Evolutionary conservation across 2,329 filamentous ascomycete species (phyloP), one percentile per base, ranked within the genome.

Genomic region (Didymella exigua): DNA sequence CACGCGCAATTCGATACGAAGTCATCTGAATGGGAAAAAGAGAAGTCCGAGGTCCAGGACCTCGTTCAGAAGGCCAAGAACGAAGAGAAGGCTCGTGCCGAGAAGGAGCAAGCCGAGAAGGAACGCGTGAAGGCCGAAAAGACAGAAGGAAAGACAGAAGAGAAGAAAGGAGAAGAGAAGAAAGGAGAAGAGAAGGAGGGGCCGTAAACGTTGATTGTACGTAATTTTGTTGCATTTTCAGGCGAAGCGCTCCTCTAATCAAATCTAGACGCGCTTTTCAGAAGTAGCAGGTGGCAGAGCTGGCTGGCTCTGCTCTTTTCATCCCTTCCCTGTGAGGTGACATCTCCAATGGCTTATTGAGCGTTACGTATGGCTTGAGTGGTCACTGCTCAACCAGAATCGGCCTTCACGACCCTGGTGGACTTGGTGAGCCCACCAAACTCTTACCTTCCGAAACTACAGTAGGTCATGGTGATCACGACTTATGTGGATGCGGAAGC

Each of bases 1-100:
- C 89, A 93, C 67, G 86, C 91, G 49, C 82, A 89, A 42, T 97
- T 96, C 71, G 85, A 89, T 45, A 89, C 93, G 60, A 80, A 89
- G 24, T 88, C 85, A 59, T 81, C 81, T 37, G 89, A 97, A 72
- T 96, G 93, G 91, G 90, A 96, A 71, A 89, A 93, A 75, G 93
- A 97, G 73, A 96, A 95, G 78, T 83, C 86, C 5, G 86, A 88
- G 33, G 88, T 97, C 66, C 84, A 89, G 62, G 84, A 90, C 58
- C 79, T 90, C 48, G 84, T 84, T 7, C 79, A 85, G 58, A 79
- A 84, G 57, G 85, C 86, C 11, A 72, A 74, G 59, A 77, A 78
- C 49, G 74, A 76, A 33, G 75, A 69, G 16, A 68, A 71, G 46
- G 68, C 66, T 11, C 59, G 65, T 24, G 58, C 61, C 50, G 80